Evolutionary conservation across 768 basidiomycete genomes (phyloP).

Genomic region (Dentipellis sp.): DNA sequence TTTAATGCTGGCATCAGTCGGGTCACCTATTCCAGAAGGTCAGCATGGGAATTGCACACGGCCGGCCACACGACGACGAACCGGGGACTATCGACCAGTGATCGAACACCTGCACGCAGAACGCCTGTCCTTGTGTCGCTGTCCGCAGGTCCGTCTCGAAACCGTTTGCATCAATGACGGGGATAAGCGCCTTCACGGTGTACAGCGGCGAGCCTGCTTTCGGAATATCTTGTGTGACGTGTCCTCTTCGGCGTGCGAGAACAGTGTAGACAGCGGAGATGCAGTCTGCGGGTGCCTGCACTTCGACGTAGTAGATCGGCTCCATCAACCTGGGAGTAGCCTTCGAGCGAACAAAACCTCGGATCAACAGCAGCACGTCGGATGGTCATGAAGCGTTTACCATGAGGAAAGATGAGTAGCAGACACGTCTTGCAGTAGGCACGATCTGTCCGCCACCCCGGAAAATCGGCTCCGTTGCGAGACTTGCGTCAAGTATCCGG

Average conservation of each 20-base stretch:
- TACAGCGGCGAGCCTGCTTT: conserved; percentile 97
- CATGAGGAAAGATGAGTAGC: conserved; percentile 98
- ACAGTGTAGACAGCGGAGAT: conserved; percentile 98
- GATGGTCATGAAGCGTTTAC: conserved; percentile 35
- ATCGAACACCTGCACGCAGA: conserved; percentile 94
- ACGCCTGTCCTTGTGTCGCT: conserved; percentile 98
- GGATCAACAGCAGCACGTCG: background rate
- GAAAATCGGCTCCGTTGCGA: conserved; percentile 95
- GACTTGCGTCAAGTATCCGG: conserved; percentile 83
- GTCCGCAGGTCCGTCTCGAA: conserved; percentile 98
- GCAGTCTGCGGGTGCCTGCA: conserved; percentile 98
- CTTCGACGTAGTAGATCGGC: conserved; percentile 97
- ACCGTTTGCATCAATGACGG: conserved; percentile 96
- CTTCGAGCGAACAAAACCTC: conserved; percentile 28
- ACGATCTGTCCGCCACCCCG: conserved; percentile 98
- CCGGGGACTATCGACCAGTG: conserved; percentile 99
- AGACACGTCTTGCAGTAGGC: conserved; percentile 96
- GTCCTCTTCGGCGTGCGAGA: conserved; percentile 96
- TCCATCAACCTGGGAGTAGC: conserved; percentile 94
- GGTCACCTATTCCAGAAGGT: conserved; percentile 59
- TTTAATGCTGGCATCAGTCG: conserved; percentile 95
- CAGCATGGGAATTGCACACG: background rate
- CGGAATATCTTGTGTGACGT: conserved; percentile 96
- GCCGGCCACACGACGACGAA: conserved; percentile 25
- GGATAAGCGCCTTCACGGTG: conserved; percentile 96